Conservation (phyloP, 805 yeast genomes). For the Isabelozyma rhagii region DNA sequence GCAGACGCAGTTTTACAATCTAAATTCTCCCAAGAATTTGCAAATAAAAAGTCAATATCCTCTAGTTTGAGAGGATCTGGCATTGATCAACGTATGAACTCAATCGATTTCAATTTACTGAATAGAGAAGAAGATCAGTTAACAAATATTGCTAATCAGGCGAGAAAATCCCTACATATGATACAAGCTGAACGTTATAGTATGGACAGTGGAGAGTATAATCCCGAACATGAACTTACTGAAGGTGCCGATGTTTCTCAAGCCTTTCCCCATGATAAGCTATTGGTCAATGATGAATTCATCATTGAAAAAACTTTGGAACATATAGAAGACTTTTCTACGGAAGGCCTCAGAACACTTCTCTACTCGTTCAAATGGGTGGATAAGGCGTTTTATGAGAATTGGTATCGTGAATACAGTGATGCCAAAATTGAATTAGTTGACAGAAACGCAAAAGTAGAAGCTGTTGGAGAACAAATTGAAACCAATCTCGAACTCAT, state of each 20-base stretch:
- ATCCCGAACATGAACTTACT: slow-evolving; percentile 1
- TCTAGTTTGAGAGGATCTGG: slow-evolving; percentile 21
- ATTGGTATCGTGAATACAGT: slow-evolving; percentile 66
- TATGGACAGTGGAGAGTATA: slow-evolving; percentile 13
- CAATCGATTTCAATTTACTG: slow-evolving; percentile 51
- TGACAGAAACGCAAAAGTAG: slow-evolving; percentile 65
- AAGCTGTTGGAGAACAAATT: slow-evolving; percentile 65
- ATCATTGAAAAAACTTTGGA: slow-evolving; percentile 80
- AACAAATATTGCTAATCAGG: slow-evolving; percentile 48
- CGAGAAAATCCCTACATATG: slow-evolving; percentile 56
- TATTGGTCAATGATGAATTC: slow-evolving; percentile 69
- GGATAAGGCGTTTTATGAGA: slow-evolving; percentile 50
- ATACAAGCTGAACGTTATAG: slow-evolving; percentile 59
- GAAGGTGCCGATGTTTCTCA: neutral
- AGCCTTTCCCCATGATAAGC: slow-evolving; percentile 43
- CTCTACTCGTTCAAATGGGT: slow-evolving; percentile 79
- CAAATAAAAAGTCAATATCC: slow-evolving; percentile 24
- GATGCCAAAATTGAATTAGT: slow-evolving; percentile 74
- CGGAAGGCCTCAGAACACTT: slow-evolving; percentile 91
- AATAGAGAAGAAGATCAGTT: slow-evolving; percentile 48
- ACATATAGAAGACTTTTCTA: slow-evolving; percentile 90
- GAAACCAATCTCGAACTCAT: slow-evolving; percentile 67
- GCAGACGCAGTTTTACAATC: slow-evolving; percentile 70
- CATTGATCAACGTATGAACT: slow-evolving; percentile 18
- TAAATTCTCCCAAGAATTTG: slow-evolving; percentile 35